Evolutionary conservation across 192 early-diverging fungal genomes (phyloP), one percentile per base, ranked within the genome.

Genomic region (Backusella westeae): DNA sequence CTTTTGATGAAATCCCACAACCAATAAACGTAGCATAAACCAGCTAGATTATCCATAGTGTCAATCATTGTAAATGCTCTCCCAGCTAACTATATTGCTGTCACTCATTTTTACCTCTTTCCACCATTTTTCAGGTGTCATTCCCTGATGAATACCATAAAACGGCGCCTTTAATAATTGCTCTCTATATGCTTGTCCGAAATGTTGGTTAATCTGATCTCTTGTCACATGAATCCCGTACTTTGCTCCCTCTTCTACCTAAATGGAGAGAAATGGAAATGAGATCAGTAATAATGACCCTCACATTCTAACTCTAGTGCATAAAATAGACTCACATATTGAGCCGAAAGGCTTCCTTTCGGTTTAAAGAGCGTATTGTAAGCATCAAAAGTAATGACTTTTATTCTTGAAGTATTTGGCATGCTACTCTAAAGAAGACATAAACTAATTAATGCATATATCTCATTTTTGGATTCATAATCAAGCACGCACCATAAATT

Each of bases 381-480:
- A 41, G 89, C 85, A 71, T 91, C 90, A 68, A 91, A 91, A 21
- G 90, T 91, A 29, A 91, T 84, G n/a, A 91, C 74, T 35, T 75
- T 49, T 34, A 81, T 81, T 66, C 68, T 73, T 5, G 75, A 67
- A 29, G 75, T 65, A n/a, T 71, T 70, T 39, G 41, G 36, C 36
- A 36, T 35, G 8, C 19, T 68, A 17, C 29, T 68, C 34, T 68
- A n/a, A n/a, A 39, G n/a, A 39, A 23, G 34, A 1, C 1, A 68
- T n/a, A 38, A 21, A 69, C 6, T 15, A 66, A 35, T 34, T 17
- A 67, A 67, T 5, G 34, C 3, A 19, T 39, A 39, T 39, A 12
- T 39, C 38, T 3, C 38, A 39, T 39, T 39, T 39, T 39, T 39
- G 38, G 10, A 39, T 39, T 39, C 10, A 39, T 39, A 7, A 39